Base-by-base conservation (phyloP, 345 rosid genomes). In the Clausena lansium region DNA sequence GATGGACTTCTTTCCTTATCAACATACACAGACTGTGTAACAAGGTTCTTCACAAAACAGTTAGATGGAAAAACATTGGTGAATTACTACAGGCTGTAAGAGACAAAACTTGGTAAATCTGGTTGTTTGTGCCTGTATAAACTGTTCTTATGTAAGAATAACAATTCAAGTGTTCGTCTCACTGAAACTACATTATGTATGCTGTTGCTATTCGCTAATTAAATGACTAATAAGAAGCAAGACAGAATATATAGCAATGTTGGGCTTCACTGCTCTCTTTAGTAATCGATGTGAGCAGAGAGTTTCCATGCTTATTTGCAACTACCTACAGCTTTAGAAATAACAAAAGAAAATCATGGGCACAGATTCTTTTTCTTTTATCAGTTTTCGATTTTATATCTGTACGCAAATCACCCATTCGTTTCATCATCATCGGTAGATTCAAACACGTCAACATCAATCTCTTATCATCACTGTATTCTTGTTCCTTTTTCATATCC, bases 401-500 rank as follows among this genome's bases (percentile, higher is more conserved):
- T 73, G 52, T 32, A 64, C 13, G 80, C 85, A 84, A 93, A 93
- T 97, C 97, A 95, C 35, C 86, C 91, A 25, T 87, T 85, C 86
- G 92, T 85, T 78, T 90, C 94, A 77, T 88, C 95, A 70, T 91
- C 93, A 62, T 77, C 87, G 22, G 65, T 71, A 58, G 81, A 72
- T 74, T 88, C 87, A 41, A 82, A 76, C 52, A 79, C 70, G 60
- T 89, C 77, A 41, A 72, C 84, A 1, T 80, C 81, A 15, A 65
- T 76, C 52, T 80, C 87, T 66, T 36, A 6, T 69, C 69, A 35
- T 80, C 9, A n/a, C 59, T 67, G 32, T 60, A 25, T 70, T 68
- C 79, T 32, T 69, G 32, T 59, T 76, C 79, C 69, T 71, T 76
- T 76, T 78, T 64, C 35, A 62, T 95, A 89, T 90, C 85, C 85